These are phyloP conservation scores for Boletus mariae DNA, from an alignment of 1,284 basidiomycete genomes.

Conservation along the genomic window DNA sequence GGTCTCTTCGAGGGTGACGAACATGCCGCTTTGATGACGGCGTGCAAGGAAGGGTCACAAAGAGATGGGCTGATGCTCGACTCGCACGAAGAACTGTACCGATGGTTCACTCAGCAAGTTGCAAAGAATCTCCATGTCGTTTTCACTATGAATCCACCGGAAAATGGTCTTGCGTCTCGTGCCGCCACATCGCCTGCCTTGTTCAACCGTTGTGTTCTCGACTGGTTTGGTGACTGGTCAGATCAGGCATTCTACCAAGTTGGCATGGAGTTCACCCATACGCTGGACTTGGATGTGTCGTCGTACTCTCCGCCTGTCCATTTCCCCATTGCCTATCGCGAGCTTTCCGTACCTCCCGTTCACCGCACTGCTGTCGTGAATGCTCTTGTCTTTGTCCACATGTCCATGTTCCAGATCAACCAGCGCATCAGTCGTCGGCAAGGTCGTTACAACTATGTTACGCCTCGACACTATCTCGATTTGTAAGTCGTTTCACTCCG, in stretches of 20 bases:
- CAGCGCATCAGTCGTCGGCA: slow-evolving; percentile 86
- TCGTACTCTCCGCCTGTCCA: slow-evolving; percentile 72
- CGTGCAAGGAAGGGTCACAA: slow-evolving; percentile 98
- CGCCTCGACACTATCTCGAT: slow-evolving; percentile 96
- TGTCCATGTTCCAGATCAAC: slow-evolving; percentile 88
- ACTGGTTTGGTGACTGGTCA: slow-evolving; percentile 99
- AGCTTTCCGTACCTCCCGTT: slow-evolving; percentile 74
- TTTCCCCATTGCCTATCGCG: slow-evolving; percentile 88
- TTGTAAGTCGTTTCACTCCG: slow-evolving; percentile 66
- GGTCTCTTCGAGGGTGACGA: slow-evolving; percentile 99
- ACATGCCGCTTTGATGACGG: slow-evolving; percentile 94
- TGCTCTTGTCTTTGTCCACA: slow-evolving; percentile 90
- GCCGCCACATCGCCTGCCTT: slow-evolving; percentile 96
- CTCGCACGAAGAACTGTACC: slow-evolving; percentile 94
- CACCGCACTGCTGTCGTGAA: slow-evolving; percentile 91
- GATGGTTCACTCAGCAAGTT: slow-evolving; percentile 97
- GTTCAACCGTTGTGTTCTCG: slow-evolving; percentile 97
- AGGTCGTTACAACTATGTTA: slow-evolving; percentile 95
- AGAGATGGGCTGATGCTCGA: slow-evolving; percentile 97
- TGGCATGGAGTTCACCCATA: slow-evolving; percentile 90
- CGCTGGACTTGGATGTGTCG: slow-evolving; percentile 84
- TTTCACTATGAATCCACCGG: slow-evolving; percentile 99
- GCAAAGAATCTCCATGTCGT: slow-evolving; percentile 96
- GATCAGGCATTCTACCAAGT: slow-evolving; percentile 97
- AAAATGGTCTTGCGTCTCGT: slow-evolving; percentile 90